Base-by-base conservation (phyloP, 257 asterid species). In the Plantago major region DNA sequence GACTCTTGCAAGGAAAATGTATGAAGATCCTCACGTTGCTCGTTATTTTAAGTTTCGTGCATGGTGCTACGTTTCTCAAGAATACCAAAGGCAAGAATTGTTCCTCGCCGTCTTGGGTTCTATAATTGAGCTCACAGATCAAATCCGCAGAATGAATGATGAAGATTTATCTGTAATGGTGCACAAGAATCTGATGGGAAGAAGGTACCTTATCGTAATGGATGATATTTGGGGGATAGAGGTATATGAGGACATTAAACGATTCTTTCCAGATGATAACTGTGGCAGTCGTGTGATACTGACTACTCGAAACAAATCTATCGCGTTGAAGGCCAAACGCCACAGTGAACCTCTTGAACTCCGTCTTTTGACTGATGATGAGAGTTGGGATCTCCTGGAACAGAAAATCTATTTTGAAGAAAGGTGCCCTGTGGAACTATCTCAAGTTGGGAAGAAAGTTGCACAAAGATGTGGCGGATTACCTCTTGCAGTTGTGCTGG, bases 61-160 rank as follows among this genome's bases (percentile, higher is more conserved):
- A 4, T 73, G 74, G 78, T 66, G 60, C 22, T 19, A 16, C 37
- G 70, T 62, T 42, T 67, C 78, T 22, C 70, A 67, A 63, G 30
- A 46, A 0, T 64, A 48, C 64, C 11, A 38, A 13, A 46, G 18
- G 62, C 59, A 59, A 57, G 55, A 63, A 11, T 50, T 73, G 43
- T 59, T 73, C 28, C 71, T 67, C 37, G 44, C 38, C 50, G 50
- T 73, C 7, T 22, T 73, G 19, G 49, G 62, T 51, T 43, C 49
- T 11, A 33, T 64, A 2, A 65, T 19, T 28, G 68, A 70, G 19
- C 56, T 44, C 12, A 60, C 61, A 12, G 63, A 53, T 54, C 48
- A 17, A 6, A 56, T 16, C 17, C 3, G 18, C 26, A 11, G 37
- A 48, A 60, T 49, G 48, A 38, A 6, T 9, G 17, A 28, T 42